Evolutionary conservation across 2,329 filamentous ascomycete species (phyloP).

Genomic region (Penicillium expansum): DNA sequence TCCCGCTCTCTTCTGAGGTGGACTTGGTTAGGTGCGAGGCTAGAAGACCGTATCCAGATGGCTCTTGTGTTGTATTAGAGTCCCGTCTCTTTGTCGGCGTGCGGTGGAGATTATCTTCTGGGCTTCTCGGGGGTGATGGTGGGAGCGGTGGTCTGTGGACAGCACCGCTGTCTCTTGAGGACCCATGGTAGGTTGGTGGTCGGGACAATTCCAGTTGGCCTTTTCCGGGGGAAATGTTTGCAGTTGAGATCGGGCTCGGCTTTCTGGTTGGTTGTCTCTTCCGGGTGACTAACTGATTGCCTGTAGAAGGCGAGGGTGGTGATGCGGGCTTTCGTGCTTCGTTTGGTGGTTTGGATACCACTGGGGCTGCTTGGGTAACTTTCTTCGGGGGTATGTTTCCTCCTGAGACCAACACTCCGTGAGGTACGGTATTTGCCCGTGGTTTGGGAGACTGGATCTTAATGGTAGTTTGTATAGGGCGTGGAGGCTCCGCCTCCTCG

Average conservation of each 20-base stretch:
- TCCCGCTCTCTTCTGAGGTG: conserved; percentile 25
- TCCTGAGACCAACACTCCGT: conserved; percentile 12
- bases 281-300: conserved; percentile 26
- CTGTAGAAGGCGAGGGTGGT: conserved; percentile 26
- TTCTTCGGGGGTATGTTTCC: conserved; percentile 12
- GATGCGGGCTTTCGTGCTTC: conserved; percentile 30
- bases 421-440: conserved; percentile 15
- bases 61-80: conserved; percentile 21
- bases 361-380: conserved; percentile 4
- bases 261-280: conserved; percentile 22
- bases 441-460: conserved; percentile 25
- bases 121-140: conserved; percentile 36
- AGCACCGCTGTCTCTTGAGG: conserved; percentile 16
- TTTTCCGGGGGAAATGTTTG: conserved; percentile 23
- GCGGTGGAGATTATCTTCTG: conserved; percentile 28
- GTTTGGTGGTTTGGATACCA: conserved; percentile 6
- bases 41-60: conserved; percentile 39
- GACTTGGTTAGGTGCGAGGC: conserved; percentile 34
- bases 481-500: conserved; percentile 6
- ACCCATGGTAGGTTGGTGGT: conserved; percentile 35
- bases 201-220: conserved; percentile 32
- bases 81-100: conserved; percentile 23
- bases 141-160: conserved; percentile 27
- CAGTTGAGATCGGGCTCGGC: conserved; percentile 16
- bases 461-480: conserved; percentile 9